A percentile compares a stretch with the other conserved stretches of the same genome.
phyloP scores from a whole-genome alignment of 2,329 filamentous ascomycete species.

The Fusarium sp. region DNA sequence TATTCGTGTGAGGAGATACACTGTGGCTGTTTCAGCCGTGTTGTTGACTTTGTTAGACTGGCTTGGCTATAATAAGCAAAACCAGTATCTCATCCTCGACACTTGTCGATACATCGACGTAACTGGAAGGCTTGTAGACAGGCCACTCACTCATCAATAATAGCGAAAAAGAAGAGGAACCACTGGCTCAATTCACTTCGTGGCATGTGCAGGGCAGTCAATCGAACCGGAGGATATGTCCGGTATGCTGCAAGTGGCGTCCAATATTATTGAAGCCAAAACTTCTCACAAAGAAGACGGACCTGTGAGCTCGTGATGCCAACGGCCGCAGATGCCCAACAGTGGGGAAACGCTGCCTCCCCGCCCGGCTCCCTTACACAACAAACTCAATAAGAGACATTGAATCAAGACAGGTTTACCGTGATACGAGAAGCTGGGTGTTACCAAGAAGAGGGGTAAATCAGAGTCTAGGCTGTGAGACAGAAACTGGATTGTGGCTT shows the following conservation, averaged over 20 bases:
- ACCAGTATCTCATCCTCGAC: not conserved
- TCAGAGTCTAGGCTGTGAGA: slow-evolving; percentile 13
- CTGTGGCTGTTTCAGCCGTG: slow-evolving; percentile 18
- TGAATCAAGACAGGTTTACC: not conserved
- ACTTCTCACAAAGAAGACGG: not conserved
- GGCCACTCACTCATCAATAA: not conserved
- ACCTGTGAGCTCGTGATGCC: not conserved
- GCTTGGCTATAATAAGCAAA: not conserved
- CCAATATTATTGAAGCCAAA: not conserved
- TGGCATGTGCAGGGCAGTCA: not conserved
- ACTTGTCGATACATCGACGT: not conserved
- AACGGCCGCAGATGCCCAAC: slow-evolving; percentile 15
- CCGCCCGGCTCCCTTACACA: not conserved
- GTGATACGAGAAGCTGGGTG: not conserved
- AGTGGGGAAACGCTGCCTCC: not conserved
- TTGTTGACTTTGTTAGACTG: not conserved
- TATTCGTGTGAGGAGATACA: not conserved
- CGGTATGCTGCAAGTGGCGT: not conserved
- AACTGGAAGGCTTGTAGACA: not conserved
- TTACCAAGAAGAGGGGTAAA: slow-evolving; percentile 5
- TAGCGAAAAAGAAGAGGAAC: not conserved
- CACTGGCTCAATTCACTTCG: not conserved
- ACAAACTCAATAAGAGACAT: slow-evolving; percentile 12
- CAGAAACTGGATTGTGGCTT: slow-evolving; percentile 20
- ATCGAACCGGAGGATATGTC: not conserved